A percentile compares a stretch with the other conserved stretches of the same genome.
phyloP scores from a whole-genome alignment of 805 yeast genomes.

The Candida piceae region DNA sequence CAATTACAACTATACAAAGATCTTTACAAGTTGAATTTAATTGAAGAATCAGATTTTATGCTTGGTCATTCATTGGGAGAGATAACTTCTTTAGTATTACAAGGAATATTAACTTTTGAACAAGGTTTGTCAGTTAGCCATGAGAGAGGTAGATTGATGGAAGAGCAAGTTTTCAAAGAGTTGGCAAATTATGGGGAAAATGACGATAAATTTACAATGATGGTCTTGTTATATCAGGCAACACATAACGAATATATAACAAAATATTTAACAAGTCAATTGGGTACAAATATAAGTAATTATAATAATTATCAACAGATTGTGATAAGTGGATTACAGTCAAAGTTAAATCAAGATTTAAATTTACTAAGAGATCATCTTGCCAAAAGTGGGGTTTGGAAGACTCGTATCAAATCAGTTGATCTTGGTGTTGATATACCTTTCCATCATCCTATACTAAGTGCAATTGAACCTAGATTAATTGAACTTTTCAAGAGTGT shows the following conservation, averaged over 20 bases:
- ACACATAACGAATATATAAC: conserved; percentile 16
- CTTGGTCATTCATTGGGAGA: conserved; percentile 36
- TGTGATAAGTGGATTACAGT: conserved; percentile 27
- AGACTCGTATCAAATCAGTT: conserved; percentile 21
- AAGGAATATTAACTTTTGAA: conserved; percentile 21
- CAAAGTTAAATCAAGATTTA: conserved; percentile 13
- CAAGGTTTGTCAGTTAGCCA: conserved; percentile 24
- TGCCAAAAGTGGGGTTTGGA: conserved; percentile 16
- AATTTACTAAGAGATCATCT: conserved; percentile 10
- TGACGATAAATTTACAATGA: conserved; percentile 32
- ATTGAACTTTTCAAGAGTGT: conserved; percentile 8
- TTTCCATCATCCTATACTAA: conserved; percentile 30
- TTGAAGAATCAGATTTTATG: conserved; percentile 18
- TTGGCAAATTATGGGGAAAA: not conserved
- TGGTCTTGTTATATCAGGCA: conserved; percentile 27
- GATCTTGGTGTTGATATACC: conserved; percentile 29
- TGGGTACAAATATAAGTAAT: conserved; percentile 25
- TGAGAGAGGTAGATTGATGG: conserved; percentile 30
- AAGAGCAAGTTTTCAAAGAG: conserved; percentile 14
- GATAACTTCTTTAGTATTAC: conserved; percentile 26
- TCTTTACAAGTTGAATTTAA: conserved; percentile 18
- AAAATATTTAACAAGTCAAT: conserved; percentile 8
- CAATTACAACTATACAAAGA: conserved; percentile 14
- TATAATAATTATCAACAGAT: conserved; percentile 31
- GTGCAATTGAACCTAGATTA: conserved; percentile 24